Conservation (phyloP, 73 alveolate genomes). For the Paraurostyla sp. region DNA sequence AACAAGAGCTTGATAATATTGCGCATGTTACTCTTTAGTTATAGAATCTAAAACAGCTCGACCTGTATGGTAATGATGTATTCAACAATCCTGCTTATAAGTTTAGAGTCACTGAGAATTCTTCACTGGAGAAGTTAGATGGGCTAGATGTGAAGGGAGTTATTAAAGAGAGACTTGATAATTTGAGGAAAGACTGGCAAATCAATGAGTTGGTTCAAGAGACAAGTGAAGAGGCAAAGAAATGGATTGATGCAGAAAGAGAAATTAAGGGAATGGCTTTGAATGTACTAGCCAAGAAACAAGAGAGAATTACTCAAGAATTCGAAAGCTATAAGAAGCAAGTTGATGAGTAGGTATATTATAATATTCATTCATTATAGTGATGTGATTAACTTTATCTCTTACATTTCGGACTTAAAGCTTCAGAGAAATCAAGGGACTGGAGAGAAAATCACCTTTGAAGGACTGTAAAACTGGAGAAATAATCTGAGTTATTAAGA, state of each 20-base stretch:
- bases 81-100: background rate
- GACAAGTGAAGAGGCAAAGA: constrained; percentile 8
- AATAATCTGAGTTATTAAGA: background rate
- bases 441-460: background rate
- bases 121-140: background rate
- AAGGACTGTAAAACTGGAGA: background rate
- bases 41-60: background rate
- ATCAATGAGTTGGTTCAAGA: background rate
- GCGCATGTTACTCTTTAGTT: background rate
- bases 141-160: constrained; percentile 36
- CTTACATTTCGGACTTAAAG: background rate
- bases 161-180: constrained; percentile 22
- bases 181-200: constrained; percentile 30
- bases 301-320: constrained; percentile 24
- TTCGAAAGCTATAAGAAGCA: background rate
- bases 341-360: constrained; percentile 8
- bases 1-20: constrained; percentile 7
- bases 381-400: constrained; percentile 1
- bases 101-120: background rate
- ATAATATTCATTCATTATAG: background rate
- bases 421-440: background rate
- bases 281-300: background rate
- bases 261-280: constrained; percentile 1
- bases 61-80: constrained; percentile 33
- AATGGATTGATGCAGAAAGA: constrained; percentile 50